Percentiles rank a stretch among this genome's conserved stretches.
Conservation (phyloP, 208 protist species). For the Leishmania turanica region DNA sequence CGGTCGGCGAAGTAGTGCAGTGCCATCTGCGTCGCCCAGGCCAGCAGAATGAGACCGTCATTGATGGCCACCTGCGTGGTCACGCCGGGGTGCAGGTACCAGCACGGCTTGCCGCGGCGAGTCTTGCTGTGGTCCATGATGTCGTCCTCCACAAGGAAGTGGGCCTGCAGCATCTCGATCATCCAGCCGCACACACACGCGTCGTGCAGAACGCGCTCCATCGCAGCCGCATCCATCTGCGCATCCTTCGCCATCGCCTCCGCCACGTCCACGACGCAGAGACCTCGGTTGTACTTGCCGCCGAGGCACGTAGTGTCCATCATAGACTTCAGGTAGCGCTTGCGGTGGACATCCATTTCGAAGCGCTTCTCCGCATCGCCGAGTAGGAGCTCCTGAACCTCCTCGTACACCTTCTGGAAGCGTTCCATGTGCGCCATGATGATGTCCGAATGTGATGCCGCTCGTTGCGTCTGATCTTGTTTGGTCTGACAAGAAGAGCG, state of each 20-base stretch:
- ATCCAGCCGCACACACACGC: constrained; percentile 95
- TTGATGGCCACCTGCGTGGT: constrained; percentile 95
- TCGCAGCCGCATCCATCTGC: constrained; percentile 53
- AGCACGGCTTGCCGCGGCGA: constrained; percentile 96
- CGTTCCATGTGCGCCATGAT: constrained; percentile 60
- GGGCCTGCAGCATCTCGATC: constrained; percentile 95
- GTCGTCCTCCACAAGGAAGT: constrained; percentile 98
- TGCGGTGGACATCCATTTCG: constrained; percentile 78
- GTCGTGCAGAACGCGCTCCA: constrained; percentile 72
- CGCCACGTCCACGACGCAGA: constrained; percentile 82
- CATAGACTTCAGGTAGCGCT: constrained; percentile 79
- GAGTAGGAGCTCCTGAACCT: constrained; percentile 76
- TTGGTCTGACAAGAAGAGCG: background rate
- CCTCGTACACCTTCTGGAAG: constrained; percentile 80
- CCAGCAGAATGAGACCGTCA: constrained; percentile 96
- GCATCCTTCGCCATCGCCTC: constrained; percentile 54
- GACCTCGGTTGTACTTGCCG: constrained; percentile 92
- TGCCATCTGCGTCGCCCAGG: constrained; percentile 91
- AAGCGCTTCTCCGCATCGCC: constrained; percentile 44
- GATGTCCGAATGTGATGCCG: background rate
- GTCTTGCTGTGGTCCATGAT: constrained; percentile 97
- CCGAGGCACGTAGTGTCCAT: constrained; percentile 86
- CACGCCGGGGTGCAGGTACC: constrained; percentile 93
- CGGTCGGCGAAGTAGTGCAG: constrained; percentile 91
- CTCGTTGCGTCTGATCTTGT: background rate